Evolutionary conservation across 2,329 filamentous ascomycete genomes (phyloP).

Genomic region (Ophiocordyceps polyrhachis-furcata): DNA sequence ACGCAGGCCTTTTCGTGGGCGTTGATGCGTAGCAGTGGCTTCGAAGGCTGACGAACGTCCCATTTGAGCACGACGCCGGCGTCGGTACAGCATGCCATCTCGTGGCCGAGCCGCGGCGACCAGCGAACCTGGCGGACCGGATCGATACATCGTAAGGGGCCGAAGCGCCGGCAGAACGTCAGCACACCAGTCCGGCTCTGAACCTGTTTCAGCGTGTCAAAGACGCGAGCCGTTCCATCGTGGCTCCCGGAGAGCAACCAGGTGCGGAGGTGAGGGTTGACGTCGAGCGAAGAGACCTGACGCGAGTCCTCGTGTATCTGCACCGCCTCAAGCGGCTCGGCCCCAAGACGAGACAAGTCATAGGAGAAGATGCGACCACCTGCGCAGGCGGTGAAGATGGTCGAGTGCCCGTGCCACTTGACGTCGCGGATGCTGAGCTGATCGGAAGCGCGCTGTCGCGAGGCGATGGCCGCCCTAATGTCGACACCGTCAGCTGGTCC

Average conservation of each 20-base stretch:
- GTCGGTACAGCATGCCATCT: slow-evolving; percentile 47
- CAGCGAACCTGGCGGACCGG: slow-evolving; percentile 43
- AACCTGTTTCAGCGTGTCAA: slow-evolving; percentile 33
- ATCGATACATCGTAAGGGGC: slow-evolving; percentile 19
- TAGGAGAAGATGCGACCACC: slow-evolving; percentile 48
- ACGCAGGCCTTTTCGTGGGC: slow-evolving; percentile 42
- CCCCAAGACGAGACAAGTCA: slow-evolving; percentile 32
- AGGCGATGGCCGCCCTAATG: slow-evolving; percentile 34
- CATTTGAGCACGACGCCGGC: slow-evolving; percentile 43
- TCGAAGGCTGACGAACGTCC: slow-evolving; percentile 36
- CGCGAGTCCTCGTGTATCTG: slow-evolving; percentile 42
- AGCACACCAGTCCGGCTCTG: slow-evolving; percentile 28
- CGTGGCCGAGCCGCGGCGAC: slow-evolving; percentile 41
- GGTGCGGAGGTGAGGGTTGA: slow-evolving; percentile 39
- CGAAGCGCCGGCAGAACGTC: slow-evolving; percentile 29
- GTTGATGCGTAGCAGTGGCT: slow-evolving; percentile 38
- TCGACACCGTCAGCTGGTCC: slow-evolving; percentile 37
- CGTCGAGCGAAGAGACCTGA: slow-evolving; percentile 44
- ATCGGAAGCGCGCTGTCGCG: slow-evolving; percentile 27
- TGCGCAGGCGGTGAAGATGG: slow-evolving; percentile 43
- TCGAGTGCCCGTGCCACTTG: slow-evolving; percentile 35
- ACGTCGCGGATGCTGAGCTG: slow-evolving; percentile 46
- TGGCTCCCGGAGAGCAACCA: slow-evolving; percentile 44
- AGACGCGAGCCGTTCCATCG: slow-evolving; percentile 42
- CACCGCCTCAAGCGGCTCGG: slow-evolving; percentile 32